Conservation (phyloP, 2,329 filamentous ascomycete genomes). For the Nemania abortiva region DNA sequence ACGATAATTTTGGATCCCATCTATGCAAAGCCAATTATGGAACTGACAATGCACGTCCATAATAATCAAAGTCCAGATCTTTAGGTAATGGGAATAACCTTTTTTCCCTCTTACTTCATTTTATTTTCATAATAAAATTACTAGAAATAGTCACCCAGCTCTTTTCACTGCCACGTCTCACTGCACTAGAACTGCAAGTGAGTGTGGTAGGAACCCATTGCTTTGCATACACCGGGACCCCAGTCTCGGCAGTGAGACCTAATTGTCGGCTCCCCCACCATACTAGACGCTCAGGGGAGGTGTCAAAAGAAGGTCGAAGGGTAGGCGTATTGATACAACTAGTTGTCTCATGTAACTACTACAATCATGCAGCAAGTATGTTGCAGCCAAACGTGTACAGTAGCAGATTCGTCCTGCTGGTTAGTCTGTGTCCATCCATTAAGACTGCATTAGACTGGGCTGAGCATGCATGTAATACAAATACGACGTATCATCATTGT, state of each 20-base stretch:
- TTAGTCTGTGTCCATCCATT: conserved; percentile 5
- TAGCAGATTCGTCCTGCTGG: neutral
- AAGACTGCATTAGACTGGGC: conserved; percentile 6
- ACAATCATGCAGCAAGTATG: neutral
- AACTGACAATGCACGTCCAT: neutral
- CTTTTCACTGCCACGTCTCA: neutral
- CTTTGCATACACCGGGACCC: conserved; percentile 6
- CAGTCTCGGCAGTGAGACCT: conserved; percentile 17
- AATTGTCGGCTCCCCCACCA: conserved; percentile 11
- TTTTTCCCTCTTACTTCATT: neutral
- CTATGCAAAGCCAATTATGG: neutral
- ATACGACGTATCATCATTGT: conserved; percentile 10
- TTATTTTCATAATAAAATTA: neutral
- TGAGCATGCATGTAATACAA: conserved; percentile 23
- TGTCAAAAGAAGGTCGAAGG: neutral
- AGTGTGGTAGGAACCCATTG: neutral
- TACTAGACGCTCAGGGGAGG: neutral
- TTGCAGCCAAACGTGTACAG: neutral
- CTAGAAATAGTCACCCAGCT: neutral
- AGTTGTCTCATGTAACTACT: neutral
- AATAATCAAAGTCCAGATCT: neutral
- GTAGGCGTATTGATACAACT: conserved; percentile 1
- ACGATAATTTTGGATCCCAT: neutral
- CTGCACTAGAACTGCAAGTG: neutral
- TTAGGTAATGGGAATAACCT: neutral